These are phyloP conservation scores for Byssothecium circinans DNA, from an alignment of 2,329 filamentous ascomycete genomes.

Conservation along the genomic window DNA sequence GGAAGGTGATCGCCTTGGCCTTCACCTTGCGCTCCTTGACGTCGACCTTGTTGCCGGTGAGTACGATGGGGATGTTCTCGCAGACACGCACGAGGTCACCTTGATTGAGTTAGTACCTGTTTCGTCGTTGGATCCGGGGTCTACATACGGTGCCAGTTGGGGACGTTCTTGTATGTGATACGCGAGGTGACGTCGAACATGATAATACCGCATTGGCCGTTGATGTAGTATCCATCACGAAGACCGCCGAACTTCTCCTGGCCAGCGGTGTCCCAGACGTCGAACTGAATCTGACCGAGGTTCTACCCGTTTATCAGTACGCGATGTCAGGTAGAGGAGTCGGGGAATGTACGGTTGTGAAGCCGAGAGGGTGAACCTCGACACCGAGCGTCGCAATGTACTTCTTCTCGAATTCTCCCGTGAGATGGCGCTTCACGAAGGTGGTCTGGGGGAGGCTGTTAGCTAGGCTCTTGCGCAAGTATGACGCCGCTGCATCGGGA, in stretches of 20 bases:
- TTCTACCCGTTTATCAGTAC: slow-evolving; percentile 59
- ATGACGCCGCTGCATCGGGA: background rate
- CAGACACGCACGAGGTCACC: slow-evolving; percentile 98
- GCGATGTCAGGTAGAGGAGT: slow-evolving; percentile 5
- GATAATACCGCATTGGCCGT: slow-evolving; percentile 99
- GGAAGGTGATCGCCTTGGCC: slow-evolving; percentile 99
- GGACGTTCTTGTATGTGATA: slow-evolving; percentile 99
- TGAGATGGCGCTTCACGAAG: slow-evolving; percentile 99
- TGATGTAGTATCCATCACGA: slow-evolving; percentile 99
- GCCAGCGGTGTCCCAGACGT: slow-evolving; percentile 98
- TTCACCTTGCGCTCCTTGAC: slow-evolving; percentile 99
- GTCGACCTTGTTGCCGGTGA: slow-evolving; percentile 99
- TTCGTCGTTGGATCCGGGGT: background rate
- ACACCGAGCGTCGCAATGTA: slow-evolving; percentile 99
- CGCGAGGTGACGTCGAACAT: slow-evolving; percentile 99
- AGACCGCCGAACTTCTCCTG: slow-evolving; percentile 99
- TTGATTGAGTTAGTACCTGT: slow-evolving; percentile 44
- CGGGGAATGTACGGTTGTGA: slow-evolving; percentile 79
- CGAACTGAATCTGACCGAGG: slow-evolving; percentile 95
- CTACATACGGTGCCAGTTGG: slow-evolving; percentile 99
- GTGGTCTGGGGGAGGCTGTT: slow-evolving; percentile 70
- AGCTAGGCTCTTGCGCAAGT: slow-evolving; percentile 17
- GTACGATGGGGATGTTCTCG: slow-evolving; percentile 98
- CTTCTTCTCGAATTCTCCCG: slow-evolving; percentile 99
- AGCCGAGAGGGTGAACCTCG: slow-evolving; percentile 97